A percentile compares a stretch with the other conserved stretches of the same genome.
phyloP scores from a whole-genome alignment of 2,329 filamentous ascomycete species.

The Microsporum ferrugineum region DNA sequence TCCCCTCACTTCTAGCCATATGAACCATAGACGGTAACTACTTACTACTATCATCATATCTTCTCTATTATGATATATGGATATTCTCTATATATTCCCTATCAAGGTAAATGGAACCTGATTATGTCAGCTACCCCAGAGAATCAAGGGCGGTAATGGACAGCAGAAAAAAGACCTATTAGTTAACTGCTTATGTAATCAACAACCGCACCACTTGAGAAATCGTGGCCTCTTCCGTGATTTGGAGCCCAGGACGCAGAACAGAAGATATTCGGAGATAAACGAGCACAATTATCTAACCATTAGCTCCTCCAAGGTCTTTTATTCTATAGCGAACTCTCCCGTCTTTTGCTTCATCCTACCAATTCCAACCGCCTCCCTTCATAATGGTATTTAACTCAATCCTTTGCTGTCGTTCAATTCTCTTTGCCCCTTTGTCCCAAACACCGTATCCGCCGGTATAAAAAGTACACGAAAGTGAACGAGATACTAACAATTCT shows the following conservation, averaged over 20 bases:
- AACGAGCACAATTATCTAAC: background rate
- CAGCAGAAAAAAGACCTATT: background rate
- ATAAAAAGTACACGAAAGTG: background rate
- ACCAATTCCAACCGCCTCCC: background rate
- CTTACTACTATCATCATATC: background rate
- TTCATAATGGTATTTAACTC: background rate
- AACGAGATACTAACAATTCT: background rate
- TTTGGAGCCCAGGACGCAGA: background rate
- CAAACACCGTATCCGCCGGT: background rate
- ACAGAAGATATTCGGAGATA: background rate
- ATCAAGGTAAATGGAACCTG: background rate
- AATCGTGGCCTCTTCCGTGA: slow-evolving; percentile 2
- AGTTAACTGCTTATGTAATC: background rate
- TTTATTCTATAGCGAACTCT: background rate
- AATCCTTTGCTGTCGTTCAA: background rate
- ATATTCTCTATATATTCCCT: background rate
- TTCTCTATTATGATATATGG: background rate
- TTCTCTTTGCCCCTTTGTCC: background rate
- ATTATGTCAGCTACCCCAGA: background rate
- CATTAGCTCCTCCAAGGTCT: background rate
- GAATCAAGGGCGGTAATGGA: background rate
- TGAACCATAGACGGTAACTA: background rate
- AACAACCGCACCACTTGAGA: slow-evolving; percentile 1
- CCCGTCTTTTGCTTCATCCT: background rate
- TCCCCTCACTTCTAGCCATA: too few relatives aligned